phyloP scores from a whole-genome alignment of 2,329 filamentous ascomycete genomes.

The Apiospora malaysiana region DNA sequence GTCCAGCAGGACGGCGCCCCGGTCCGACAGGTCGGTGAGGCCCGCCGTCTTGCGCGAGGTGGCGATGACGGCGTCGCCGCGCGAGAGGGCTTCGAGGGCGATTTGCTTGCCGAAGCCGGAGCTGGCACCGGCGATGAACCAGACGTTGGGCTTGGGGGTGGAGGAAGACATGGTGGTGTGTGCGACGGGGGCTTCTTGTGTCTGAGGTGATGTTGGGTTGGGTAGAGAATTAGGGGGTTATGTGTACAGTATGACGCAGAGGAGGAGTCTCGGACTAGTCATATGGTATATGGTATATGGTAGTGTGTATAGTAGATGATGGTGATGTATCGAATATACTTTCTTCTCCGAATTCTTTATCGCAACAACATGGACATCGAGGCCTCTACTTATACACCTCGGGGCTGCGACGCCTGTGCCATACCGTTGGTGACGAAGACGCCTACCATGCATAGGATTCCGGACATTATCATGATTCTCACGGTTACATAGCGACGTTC shows the following conservation, averaged over 20 bases:
- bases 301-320: neutral
- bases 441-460: neutral
- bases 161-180: neutral
- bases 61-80: conserved; percentile 57
- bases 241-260: neutral
- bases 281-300: too few relatives aligned
- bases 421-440: neutral
- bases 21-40: conserved; percentile 47
- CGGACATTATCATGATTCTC: neutral
- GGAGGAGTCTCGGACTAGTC: neutral
- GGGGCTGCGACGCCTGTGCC: neutral
- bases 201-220: neutral
- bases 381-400: neutral
- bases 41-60: conserved; percentile 50
- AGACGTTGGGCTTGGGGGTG: conserved; percentile 37
- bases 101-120: conserved; percentile 57
- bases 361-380: too few relatives aligned
- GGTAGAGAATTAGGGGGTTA: neutral
- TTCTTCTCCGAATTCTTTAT: neutral
- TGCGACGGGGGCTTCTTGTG: neutral
- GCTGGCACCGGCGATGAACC: conserved; percentile 60
- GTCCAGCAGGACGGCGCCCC: conserved; percentile 49
- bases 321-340: neutral
- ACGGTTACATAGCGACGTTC: neutral
- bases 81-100: conserved; percentile 48